Conservation (phyloP, 164 flowering plant genomes). For the Buxus sempervirens region DNA sequence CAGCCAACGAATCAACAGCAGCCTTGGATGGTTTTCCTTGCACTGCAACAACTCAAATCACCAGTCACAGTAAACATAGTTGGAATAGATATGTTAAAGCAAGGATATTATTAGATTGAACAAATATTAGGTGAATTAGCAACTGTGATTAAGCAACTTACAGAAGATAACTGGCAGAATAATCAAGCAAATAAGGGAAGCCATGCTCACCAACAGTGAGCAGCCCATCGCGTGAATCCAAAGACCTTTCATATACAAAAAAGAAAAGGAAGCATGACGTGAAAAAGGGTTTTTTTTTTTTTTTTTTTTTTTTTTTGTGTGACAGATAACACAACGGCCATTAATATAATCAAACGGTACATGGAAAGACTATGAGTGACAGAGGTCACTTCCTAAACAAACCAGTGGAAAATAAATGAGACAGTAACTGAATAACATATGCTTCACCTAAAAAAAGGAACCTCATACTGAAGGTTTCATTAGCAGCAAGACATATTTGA, state of each 20-base stretch:
- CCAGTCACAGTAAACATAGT: not conserved
- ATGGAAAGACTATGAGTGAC: too few relatives aligned
- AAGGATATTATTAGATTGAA: conserved; percentile 1
- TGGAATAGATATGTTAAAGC: not conserved
- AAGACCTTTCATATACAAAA: conserved; percentile 43
- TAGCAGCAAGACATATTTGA: too few relatives aligned
- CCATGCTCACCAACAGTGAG: conserved; percentile 97
- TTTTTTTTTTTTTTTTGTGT: too few relatives aligned
- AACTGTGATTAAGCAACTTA: conserved; percentile 36
- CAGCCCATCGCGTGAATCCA: conserved; percentile 94
- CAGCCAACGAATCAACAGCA: conserved; percentile 84
- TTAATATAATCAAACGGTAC: too few relatives aligned
- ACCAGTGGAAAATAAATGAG: too few relatives aligned
- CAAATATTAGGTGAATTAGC: not conserved
- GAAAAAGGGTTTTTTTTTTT: too few relatives aligned
- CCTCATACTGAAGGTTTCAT: too few relatives aligned
- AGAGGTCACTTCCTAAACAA: too few relatives aligned
- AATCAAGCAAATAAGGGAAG: conserved; percentile 87
- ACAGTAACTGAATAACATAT: too few relatives aligned
- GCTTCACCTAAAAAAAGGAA: too few relatives aligned
- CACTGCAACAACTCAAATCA: conserved; percentile 47
- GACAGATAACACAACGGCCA: too few relatives aligned
- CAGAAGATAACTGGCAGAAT: conserved; percentile 78
- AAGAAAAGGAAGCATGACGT: not conserved
- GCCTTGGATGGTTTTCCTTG: conserved; percentile 89